phyloP scores from a whole-genome alignment of 2,329 filamentous ascomycete genomes.

The Graphiopsis chlorocephala region DNA sequence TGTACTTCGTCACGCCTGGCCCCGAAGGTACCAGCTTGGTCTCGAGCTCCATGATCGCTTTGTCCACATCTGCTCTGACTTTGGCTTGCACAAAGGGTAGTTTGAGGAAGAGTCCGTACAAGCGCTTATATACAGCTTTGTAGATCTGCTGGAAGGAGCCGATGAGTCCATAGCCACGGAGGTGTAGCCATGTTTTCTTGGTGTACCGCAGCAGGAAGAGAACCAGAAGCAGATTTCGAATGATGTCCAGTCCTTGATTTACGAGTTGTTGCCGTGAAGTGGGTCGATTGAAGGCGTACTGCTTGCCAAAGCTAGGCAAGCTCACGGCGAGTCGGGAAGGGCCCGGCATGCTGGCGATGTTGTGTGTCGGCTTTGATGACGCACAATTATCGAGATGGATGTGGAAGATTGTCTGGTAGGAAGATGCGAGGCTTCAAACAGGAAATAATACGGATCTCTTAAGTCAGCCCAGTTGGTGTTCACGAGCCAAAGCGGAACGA shows the following conservation, averaged over 20 bases:
- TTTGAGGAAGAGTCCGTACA: constrained; percentile 82
- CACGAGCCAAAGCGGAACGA: constrained; percentile 4
- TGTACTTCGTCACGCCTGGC: constrained; percentile 68
- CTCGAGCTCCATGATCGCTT: constrained; percentile 77
- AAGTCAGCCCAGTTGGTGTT: not conserved
- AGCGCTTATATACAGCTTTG: constrained; percentile 64
- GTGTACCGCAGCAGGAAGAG: constrained; percentile 83
- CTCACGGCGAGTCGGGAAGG: constrained; percentile 9
- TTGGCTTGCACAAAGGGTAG: constrained; percentile 82
- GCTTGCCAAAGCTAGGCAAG: constrained; percentile 26
- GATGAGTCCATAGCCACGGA: constrained; percentile 83
- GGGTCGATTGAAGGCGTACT: constrained; percentile 22
- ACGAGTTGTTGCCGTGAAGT: constrained; percentile 25
- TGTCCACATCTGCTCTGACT: constrained; percentile 79
- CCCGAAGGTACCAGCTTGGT: constrained; percentile 75
- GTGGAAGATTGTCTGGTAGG: not conserved
- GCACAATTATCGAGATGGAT: not conserved
- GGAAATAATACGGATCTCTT: not conserved
- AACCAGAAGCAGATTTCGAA: constrained; percentile 85
- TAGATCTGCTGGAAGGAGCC: constrained; percentile 77
- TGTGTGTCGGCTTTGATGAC: not conserved
- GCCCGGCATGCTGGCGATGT: constrained; percentile 8
- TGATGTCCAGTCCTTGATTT: constrained; percentile 28
- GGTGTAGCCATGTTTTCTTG: constrained; percentile 75
- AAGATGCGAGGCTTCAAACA: not conserved